Percentiles rank a stretch among this genome's conserved stretches.
Evolutionary conservation across 1,139 yeast genomes (phyloP).

Genomic region (Debaryomyces subglobosus): DNA sequence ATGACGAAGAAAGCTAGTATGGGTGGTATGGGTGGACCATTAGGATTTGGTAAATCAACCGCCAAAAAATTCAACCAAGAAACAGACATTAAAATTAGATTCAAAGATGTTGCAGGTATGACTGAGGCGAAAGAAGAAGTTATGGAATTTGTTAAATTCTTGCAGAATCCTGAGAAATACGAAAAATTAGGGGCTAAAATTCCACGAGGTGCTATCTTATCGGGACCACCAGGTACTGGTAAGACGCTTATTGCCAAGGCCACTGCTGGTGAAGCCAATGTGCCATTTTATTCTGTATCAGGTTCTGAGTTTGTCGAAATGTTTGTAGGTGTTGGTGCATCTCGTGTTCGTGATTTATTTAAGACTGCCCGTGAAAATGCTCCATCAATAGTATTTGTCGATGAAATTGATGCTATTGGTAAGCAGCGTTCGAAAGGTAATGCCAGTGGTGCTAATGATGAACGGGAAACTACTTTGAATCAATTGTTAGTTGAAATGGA

Average conservation of each 20-base stretch:
- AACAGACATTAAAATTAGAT: conserved; percentile 83
- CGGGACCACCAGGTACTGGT: conserved; percentile 99
- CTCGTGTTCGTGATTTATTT: conserved; percentile 93
- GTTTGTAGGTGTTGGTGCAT: conserved; percentile 99
- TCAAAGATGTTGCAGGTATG: conserved; percentile 96
- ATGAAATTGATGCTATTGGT: conserved; percentile 98
- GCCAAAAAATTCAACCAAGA: conserved; percentile 93
- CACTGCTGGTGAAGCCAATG: conserved; percentile 98
- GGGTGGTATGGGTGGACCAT: conserved; percentile 65
- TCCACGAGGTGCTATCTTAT: conserved; percentile 95
- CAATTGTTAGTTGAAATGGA: conserved; percentile 98
- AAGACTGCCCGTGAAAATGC: conserved; percentile 91
- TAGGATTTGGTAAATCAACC: conserved; percentile 81
- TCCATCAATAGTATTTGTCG: conserved; percentile 91
- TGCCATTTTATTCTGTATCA: conserved; percentile 90
- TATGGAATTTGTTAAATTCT: conserved; percentile 93
- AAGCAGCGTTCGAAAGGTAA: conserved; percentile 86
- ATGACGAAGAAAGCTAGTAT: conserved; percentile 62
- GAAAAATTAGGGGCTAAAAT: conserved; percentile 94
- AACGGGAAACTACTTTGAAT: conserved; percentile 93
- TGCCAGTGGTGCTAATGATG: conserved; percentile 89
- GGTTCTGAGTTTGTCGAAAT: conserved; percentile 99
- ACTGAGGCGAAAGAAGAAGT: conserved; percentile 97
- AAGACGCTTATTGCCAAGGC: conserved; percentile 97
- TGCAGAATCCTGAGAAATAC: conserved; percentile 86